These are phyloP conservation scores for Calonectria pseudoturangicola DNA, from an alignment of 2,329 filamentous ascomycete genomes.

Conservation along the genomic window DNA sequence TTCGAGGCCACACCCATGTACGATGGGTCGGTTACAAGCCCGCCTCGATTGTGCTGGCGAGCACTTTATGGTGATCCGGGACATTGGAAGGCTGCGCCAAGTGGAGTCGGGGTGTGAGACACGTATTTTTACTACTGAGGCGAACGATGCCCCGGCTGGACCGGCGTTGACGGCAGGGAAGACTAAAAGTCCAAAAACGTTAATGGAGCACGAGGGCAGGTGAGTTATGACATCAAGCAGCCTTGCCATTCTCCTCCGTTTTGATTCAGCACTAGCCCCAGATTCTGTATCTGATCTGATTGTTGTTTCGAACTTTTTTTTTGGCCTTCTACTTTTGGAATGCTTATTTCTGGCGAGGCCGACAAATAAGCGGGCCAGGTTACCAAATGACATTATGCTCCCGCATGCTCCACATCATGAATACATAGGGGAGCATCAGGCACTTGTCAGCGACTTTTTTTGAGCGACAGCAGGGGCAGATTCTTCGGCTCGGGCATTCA, in stretches of 20 bases:
- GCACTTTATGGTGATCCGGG: conserved; percentile 16
- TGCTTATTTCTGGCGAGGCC: neutral
- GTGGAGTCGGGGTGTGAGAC: conserved; percentile 23
- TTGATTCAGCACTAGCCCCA: neutral
- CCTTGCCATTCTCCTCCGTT: conserved; percentile 7
- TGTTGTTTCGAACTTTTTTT: neutral
- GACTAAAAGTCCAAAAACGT: conserved; percentile 31
- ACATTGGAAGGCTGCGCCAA: conserved; percentile 16
- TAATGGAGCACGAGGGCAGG: conserved; percentile 33
- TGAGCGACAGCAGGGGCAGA: neutral
- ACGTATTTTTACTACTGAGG: neutral
- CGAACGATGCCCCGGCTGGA: conserved; percentile 19
- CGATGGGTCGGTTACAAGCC: neutral
- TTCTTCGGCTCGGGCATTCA: neutral
- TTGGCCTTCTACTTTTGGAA: neutral
- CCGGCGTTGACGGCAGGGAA: conserved; percentile 11
- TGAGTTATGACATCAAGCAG: conserved; percentile 2
- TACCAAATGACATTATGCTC: neutral
- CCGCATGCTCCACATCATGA: conserved; percentile 12
- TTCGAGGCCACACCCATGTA: conserved; percentile 13
- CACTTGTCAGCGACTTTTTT: conserved; percentile 22
- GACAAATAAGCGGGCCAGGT: neutral
- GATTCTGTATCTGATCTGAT: neutral
- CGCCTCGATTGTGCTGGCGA: neutral
- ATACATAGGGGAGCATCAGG: conserved; percentile 1